Evolutionary conservation across 768 basidiomycete species (phyloP).

Genomic region (Kwoniella heveanensis): DNA sequence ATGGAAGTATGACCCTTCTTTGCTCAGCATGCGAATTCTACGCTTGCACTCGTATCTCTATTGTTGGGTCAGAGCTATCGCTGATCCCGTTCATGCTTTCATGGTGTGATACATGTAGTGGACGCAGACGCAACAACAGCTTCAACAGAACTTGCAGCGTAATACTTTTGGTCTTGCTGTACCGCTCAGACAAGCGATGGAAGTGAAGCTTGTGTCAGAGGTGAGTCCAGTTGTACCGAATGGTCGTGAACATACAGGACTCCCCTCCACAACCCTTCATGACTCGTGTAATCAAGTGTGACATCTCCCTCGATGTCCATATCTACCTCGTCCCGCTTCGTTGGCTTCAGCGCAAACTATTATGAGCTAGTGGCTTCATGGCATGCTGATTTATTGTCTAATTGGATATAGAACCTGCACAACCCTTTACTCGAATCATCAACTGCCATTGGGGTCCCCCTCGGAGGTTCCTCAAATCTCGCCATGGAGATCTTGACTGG

Average conservation of each 20-base stretch:
- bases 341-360: no score
- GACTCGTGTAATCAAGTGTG: no score
- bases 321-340: background rate
- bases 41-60: no score
- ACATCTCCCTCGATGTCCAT: no score
- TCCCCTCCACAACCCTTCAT: no score
- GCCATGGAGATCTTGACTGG: conserved; percentile 93
- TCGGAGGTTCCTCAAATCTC: conserved; percentile 65
- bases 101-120: conserved; percentile 68
- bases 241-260: background rate
- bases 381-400: no score
- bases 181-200: conserved; percentile 89
- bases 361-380: no score
- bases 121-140: conserved; percentile 87
- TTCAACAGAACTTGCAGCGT: conserved; percentile 80
- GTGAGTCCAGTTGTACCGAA: conserved; percentile 59
- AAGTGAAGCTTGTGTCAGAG: conserved; percentile 77
- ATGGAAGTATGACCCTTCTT: no score
- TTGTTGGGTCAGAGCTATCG: no score
- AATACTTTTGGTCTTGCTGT: conserved; percentile 83
- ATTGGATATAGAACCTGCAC: conserved; percentile 39
- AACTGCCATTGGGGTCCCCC: conserved; percentile 39
- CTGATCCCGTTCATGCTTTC: no score
- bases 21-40: no score
- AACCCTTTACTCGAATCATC: conserved; percentile 48